Evolutionary conservation across 2,329 filamentous ascomycete species (phyloP).

Genomic region (Zopfia rhizophila): DNA sequence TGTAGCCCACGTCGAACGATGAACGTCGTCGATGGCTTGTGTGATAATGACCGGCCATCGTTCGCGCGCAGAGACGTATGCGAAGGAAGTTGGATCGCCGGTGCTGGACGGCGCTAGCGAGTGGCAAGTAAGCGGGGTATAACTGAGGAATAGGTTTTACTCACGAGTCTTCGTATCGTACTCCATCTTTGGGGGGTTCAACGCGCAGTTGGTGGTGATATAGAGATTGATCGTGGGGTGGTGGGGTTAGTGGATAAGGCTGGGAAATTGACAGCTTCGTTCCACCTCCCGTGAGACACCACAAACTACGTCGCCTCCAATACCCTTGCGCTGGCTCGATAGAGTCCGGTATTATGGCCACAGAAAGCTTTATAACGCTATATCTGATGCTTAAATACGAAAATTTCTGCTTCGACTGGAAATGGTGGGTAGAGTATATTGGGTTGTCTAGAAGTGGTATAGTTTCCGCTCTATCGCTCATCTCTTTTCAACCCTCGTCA

Average conservation of each 20-base stretch:
- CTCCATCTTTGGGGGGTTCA: conserved; percentile 66
- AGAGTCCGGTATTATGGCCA: too few relatives aligned
- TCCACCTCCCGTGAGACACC: too few relatives aligned
- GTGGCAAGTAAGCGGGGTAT: conserved; percentile 1
- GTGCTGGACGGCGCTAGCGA: conserved; percentile 79
- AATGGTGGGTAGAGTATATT: not conserved
- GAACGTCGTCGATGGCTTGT: conserved; percentile 92
- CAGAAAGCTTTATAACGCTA: too few relatives aligned
- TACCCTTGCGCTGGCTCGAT: too few relatives aligned
- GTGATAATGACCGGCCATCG: conserved; percentile 97
- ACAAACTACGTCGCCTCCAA: too few relatives aligned
- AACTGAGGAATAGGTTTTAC: conserved; percentile 39
- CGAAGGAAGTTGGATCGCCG: conserved; percentile 86
- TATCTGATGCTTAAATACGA: too few relatives aligned
- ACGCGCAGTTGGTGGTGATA: conserved; percentile 1
- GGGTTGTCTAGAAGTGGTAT: conserved; percentile 10
- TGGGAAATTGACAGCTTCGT: not conserved
- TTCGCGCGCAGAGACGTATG: conserved; percentile 82
- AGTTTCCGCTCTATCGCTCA: conserved; percentile 15
- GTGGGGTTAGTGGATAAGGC: conserved; percentile 22
- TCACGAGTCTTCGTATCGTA: conserved; percentile 78
- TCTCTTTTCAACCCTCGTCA: not conserved
- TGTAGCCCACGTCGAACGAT: conserved; percentile 72
- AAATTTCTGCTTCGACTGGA: too few relatives aligned
- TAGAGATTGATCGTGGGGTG: conserved; percentile 13